Evolutionary conservation across 345 rosid species (phyloP).

Genomic region (Lepidium africanum): DNA sequence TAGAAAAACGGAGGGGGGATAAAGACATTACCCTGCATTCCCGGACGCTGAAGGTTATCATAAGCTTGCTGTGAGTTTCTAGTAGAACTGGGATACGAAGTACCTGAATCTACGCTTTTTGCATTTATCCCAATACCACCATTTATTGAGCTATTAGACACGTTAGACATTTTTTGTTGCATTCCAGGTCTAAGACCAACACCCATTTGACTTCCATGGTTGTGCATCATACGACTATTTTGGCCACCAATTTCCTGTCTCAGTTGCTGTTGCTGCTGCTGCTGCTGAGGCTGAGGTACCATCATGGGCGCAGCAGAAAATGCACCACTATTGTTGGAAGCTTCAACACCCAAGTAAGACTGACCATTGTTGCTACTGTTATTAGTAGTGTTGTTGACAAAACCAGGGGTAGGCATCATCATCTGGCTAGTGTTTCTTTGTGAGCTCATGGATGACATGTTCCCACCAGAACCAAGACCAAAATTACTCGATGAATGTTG

Average conservation of each 20-base stretch:
- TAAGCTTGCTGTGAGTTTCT: constrained; percentile 61
- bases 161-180: constrained; percentile 69
- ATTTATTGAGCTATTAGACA: constrained; percentile 61
- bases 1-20: neutral
- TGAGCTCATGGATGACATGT: constrained; percentile 56
- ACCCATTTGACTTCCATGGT: constrained; percentile 73
- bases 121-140: constrained; percentile 65
- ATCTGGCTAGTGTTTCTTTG: constrained; percentile 75
- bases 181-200: constrained; percentile 62
- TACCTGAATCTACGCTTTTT: constrained; percentile 40
- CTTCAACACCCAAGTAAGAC: constrained; percentile 57
- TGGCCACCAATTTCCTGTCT: constrained; percentile 61
- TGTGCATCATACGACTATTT: constrained; percentile 67
- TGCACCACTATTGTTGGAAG: constrained; percentile 54
- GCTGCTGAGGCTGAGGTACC: constrained; percentile 56
- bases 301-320: constrained; percentile 59
- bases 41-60: constrained; percentile 61
- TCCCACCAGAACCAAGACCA: constrained; percentile 68
- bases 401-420: constrained; percentile 99
- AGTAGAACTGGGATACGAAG: constrained; percentile 42
- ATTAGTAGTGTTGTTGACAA: constrained; percentile 39
- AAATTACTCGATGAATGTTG: constrained; percentile 68
- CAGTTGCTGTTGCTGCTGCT: constrained; percentile 31
- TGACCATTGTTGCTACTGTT: constrained; percentile 38
- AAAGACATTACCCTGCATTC: constrained; percentile 50